A percentile compares a stretch with the other conserved stretches of the same genome.
Evolutionary conservation across 352 stramenopile genomes (phyloP).

Genomic region (Aphanomyces stellatus): DNA sequence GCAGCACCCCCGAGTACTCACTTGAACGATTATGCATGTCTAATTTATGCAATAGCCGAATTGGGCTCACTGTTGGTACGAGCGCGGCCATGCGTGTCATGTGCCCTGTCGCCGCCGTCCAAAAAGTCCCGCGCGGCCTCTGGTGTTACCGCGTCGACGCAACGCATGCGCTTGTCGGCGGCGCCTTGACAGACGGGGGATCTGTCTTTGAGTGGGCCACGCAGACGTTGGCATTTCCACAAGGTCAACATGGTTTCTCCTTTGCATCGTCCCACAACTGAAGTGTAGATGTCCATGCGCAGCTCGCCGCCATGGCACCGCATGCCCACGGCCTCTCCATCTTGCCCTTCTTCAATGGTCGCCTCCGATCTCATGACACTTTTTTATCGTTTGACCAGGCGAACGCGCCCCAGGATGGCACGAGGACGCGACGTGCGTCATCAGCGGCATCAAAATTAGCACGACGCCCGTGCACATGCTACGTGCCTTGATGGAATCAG

Average conservation of each 20-base stretch:
- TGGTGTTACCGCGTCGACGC: conserved; percentile 92
- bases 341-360: conserved; percentile 87
- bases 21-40: background rate
- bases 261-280: too few species aligned
- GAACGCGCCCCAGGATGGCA: conserved; percentile 91
- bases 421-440: conserved; percentile 81
- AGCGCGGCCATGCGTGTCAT: conserved; percentile 90
- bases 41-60: conserved; percentile 37
- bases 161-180: conserved; percentile 84
- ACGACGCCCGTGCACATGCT: conserved; percentile 85
- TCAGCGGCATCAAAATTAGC: conserved; percentile 87
- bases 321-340: conserved; percentile 69
- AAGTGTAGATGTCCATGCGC: too few species aligned
- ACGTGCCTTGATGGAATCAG: conserved; percentile 83
- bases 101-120: conserved; percentile 41
- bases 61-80: conserved; percentile 92
- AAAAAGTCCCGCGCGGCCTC: conserved; percentile 80
- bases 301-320: conserved; percentile 23
- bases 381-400: conserved; percentile 20
- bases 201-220: conserved; percentile 90
- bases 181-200: conserved; percentile 94
- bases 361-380: background rate
- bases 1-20: conserved; percentile 57
- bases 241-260: background rate
- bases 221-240: conserved; percentile 49